Percentiles rank a stretch among this genome's conserved stretches.
Evolutionary conservation across 345 rosid species (phyloP).

Genomic region (Anacardium occidentale): DNA sequence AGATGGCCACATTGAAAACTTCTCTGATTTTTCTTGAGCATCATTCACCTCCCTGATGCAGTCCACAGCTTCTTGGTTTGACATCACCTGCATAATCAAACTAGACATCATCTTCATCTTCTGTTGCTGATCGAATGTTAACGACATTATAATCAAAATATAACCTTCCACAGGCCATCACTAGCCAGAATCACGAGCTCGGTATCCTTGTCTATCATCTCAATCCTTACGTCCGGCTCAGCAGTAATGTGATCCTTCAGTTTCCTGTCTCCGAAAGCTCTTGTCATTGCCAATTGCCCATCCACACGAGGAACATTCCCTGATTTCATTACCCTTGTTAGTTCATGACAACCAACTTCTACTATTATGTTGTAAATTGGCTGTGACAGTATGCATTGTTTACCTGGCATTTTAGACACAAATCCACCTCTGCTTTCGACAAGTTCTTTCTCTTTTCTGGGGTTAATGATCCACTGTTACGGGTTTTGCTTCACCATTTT

Average conservation of each 20-base stretch:
- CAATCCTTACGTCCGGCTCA: slow-evolving; percentile 33
- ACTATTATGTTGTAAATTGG: not conserved
- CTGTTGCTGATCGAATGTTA: not conserved
- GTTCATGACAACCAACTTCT: not conserved
- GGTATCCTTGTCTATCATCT: slow-evolving; percentile 23
- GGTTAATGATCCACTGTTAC: slow-evolving; percentile 48
- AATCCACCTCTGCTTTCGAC: slow-evolving; percentile 52
- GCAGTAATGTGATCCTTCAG: slow-evolving; percentile 49
- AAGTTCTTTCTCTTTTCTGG: slow-evolving; percentile 37
- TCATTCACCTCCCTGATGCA: slow-evolving; percentile 19
- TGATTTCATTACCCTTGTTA: not conserved
- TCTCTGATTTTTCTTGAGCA: slow-evolving; percentile 33
- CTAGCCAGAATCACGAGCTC: slow-evolving; percentile 55
- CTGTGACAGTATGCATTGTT: not conserved
- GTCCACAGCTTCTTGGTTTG: slow-evolving; percentile 44
- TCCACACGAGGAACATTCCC: slow-evolving; percentile 48
- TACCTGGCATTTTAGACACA: slow-evolving; percentile 35
- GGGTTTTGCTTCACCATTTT: slow-evolving; percentile 33
- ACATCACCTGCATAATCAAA: slow-evolving; percentile 38
- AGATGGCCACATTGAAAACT: too few relatives aligned
- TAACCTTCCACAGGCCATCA: slow-evolving; percentile 59
- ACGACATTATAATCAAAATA: not conserved
- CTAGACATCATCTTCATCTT: not conserved
- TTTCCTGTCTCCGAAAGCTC: slow-evolving; percentile 55
- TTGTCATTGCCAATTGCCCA: slow-evolving; percentile 42